A percentile compares a stretch with the other conserved stretches of the same genome.
Evolutionary conservation across 1,284 basidiomycete species (phyloP).

Genomic region (Cryptococcus neoformans): DNA sequence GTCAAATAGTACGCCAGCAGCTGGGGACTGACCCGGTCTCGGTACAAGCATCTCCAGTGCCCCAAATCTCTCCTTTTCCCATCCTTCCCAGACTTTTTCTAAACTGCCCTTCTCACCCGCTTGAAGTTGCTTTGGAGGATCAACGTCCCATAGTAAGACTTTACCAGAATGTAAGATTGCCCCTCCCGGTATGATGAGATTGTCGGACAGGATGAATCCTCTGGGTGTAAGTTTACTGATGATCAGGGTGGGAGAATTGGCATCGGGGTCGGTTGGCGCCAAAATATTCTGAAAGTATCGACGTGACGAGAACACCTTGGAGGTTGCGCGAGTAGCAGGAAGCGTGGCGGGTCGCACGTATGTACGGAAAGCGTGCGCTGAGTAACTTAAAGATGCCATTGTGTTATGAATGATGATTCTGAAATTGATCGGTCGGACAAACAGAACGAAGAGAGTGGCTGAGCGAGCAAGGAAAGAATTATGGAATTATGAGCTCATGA

Average conservation of each 20-base stretch:
- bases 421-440: neutral
- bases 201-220: constrained; percentile 54
- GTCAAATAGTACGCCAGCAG: neutral
- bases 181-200: constrained; percentile 70
- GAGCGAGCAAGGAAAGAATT: neutral
- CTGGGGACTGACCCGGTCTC: constrained; percentile 67
- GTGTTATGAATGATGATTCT: neutral
- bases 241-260: constrained; percentile 16
- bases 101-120: constrained; percentile 17
- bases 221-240: constrained; percentile 38
- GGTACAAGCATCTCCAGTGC: constrained; percentile 78
- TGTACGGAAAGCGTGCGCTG: neutral
- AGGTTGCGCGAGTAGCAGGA: neutral
- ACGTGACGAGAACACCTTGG: neutral
- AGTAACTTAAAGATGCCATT: neutral
- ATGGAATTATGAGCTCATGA: neutral
- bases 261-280: constrained; percentile 15
- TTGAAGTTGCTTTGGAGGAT: constrained; percentile 55
- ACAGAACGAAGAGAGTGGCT: neutral
- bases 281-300: constrained; percentile 23
- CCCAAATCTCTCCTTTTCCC: constrained; percentile 69
- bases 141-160: constrained; percentile 87
- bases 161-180: constrained; percentile 81
- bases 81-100: constrained; percentile 53
- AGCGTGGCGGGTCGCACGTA: no score